Evolutionary conservation across 441 rosid genomes (phyloP).

Genomic region (Jatropha multifida): DNA sequence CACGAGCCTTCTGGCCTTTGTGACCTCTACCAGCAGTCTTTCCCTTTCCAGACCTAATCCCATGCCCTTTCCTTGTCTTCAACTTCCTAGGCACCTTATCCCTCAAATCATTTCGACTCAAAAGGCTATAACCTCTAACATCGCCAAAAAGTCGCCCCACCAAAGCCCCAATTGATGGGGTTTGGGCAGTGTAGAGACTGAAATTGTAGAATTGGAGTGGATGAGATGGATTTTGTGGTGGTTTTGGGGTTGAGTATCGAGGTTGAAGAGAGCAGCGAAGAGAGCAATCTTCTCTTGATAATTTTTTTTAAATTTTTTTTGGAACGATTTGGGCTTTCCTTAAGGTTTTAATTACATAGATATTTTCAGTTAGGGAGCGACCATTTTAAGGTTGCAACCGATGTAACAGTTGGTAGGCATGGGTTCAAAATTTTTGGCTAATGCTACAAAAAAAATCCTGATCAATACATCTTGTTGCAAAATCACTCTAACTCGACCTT

Average conservation of each 20-base stretch:
- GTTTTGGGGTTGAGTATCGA: slow-evolving; percentile 11
- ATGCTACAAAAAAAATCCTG: too few species aligned
- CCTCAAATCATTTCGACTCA: slow-evolving; percentile 83
- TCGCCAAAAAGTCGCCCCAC: slow-evolving; percentile 27
- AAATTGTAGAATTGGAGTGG: slow-evolving; percentile 22
- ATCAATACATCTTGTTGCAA: too few species aligned
- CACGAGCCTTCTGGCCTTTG: slow-evolving; percentile 92
- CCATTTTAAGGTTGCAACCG: too few species aligned
- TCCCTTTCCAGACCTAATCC: slow-evolving; percentile 94
- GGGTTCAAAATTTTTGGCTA: too few species aligned
- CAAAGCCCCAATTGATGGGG: not conserved
- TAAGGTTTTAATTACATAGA: too few species aligned
- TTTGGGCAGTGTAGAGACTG: slow-evolving; percentile 19
- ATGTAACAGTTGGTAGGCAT: too few species aligned
- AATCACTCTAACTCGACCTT: too few species aligned
- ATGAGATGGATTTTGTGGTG: slow-evolving; percentile 12
- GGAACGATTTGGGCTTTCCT: too few species aligned
- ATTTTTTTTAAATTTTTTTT: not conserved
- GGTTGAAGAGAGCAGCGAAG: slow-evolving; percentile 14
- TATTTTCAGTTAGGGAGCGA: too few species aligned
- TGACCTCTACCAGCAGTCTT: slow-evolving; percentile 97
- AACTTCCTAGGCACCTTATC: slow-evolving; percentile 85
- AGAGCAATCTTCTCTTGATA: slow-evolving; percentile 16
- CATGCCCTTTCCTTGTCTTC: slow-evolving; percentile 91
- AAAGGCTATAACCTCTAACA: slow-evolving; percentile 55